These are phyloP conservation scores for Neoconidiobolus thromboides DNA, from an alignment of 371 early-diverging fungal species.

Conservation along the genomic window DNA sequence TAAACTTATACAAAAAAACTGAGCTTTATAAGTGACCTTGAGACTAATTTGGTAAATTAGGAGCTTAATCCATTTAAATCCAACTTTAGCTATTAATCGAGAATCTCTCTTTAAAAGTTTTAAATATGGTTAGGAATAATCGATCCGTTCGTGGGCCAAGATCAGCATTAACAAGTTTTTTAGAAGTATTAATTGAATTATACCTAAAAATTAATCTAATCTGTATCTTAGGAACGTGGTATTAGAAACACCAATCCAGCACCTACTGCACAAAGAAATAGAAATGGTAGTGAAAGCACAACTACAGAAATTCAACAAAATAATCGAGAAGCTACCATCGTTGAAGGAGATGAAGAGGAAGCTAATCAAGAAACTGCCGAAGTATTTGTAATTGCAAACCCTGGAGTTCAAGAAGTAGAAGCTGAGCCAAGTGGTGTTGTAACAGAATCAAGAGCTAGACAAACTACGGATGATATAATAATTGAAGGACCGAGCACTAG, in stretches of 20 bases:
- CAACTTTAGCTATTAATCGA: too few species aligned
- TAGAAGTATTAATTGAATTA: neutral
- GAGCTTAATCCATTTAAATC: too few species aligned
- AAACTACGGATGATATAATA: neutral
- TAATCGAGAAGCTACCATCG: neutral
- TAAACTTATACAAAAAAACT: too few species aligned
- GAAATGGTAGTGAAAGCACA: neutral
- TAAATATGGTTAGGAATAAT: neutral
- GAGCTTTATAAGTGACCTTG: too few species aligned
- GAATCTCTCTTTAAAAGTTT: too few species aligned
- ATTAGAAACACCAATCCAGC: neutral
- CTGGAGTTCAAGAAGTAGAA: neutral
- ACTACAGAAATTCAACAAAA: neutral
- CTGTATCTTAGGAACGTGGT: slow-evolving; percentile 2
- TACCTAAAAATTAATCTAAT: neutral
- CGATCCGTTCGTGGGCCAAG: slow-evolving; percentile 1
- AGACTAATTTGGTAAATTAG: too few species aligned
- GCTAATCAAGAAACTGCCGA: neutral
- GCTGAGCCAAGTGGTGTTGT: neutral
- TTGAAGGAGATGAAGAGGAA: neutral
- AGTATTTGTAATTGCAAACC: neutral
- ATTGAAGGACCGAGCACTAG: neutral
- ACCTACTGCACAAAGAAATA: neutral
- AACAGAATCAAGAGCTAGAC: neutral
- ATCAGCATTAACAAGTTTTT: slow-evolving; percentile 5